These are phyloP conservation scores for Colletotrichum lindemuthianum DNA, from an alignment of 2,329 filamentous ascomycete species.

Conservation along the genomic window DNA sequence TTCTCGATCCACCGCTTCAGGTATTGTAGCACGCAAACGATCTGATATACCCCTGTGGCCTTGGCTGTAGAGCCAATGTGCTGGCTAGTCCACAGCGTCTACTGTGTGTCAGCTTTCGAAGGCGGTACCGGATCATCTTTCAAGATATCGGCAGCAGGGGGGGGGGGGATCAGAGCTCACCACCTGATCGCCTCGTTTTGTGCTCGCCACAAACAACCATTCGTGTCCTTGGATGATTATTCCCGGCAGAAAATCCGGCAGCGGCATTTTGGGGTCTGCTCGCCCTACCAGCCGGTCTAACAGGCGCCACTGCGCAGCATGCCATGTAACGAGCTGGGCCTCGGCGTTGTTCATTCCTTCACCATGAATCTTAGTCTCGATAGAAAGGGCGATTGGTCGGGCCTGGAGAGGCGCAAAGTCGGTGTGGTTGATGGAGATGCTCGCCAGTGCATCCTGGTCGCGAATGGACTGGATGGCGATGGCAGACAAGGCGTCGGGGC, in stretches of 20 bases:
- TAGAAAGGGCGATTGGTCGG: constrained; percentile 9
- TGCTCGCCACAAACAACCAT: constrained; percentile 24
- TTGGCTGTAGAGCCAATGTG: constrained; percentile 30
- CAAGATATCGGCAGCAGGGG: no score
- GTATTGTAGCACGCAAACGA: constrained; percentile 31
- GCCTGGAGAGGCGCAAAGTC: constrained; percentile 4
- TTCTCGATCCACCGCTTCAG: constrained; percentile 29
- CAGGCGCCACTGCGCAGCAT: constrained; percentile 16
- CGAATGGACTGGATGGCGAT: neutral
- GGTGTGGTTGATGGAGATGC: constrained; percentile 19
- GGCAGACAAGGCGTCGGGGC: neutral
- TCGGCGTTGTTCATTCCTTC: constrained; percentile 10
- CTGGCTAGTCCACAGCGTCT: constrained; percentile 19
- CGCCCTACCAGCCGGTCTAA: constrained; percentile 3
- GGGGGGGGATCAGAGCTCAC: no score
- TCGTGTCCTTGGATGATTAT: constrained; percentile 17
- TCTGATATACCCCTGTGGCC: constrained; percentile 35
- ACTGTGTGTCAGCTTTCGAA: neutral
- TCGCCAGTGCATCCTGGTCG: neutral
- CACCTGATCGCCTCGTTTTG: constrained; percentile 7
- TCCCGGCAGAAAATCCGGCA: constrained; percentile 13
- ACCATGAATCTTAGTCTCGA: constrained; percentile 21
- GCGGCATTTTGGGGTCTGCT: neutral
- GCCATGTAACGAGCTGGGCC: constrained; percentile 11
- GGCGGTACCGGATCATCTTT: neutral